phyloP scores from a whole-genome alignment of 164 flowering plant genomes.

The Kingdonia uniflora region DNA sequence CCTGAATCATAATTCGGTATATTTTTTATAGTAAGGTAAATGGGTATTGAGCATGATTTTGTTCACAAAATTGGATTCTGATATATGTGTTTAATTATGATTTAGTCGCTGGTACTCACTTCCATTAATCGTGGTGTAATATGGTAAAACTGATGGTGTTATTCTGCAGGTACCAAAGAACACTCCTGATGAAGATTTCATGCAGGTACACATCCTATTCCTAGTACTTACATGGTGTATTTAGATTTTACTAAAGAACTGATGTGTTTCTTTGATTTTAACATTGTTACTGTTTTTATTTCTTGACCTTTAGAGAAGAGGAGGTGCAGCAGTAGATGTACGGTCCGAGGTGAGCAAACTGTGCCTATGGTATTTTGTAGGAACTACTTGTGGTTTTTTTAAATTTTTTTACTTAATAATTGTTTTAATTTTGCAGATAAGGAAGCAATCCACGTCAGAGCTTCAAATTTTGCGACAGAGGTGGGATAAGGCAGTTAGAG shows the following conservation, averaged over 20 bases:
- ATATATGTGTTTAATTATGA: too few relatives aligned
- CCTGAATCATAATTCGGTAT: too few relatives aligned
- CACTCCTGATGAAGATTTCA: slow-evolving; percentile 4
- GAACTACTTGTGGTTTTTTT: too few relatives aligned
- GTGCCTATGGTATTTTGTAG: background rate
- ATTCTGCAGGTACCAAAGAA: slow-evolving; percentile 12
- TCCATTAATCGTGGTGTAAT: too few relatives aligned
- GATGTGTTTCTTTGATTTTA: background rate
- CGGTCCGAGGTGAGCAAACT: slow-evolving; percentile 54
- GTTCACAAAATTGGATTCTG: too few relatives aligned
- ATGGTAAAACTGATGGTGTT: background rate
- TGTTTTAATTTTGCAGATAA: slow-evolving; percentile 39
- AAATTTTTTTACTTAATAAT: background rate
- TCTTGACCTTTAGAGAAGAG: slow-evolving; percentile 32
- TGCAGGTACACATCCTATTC: slow-evolving; percentile 11
- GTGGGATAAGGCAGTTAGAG: slow-evolving; percentile 66
- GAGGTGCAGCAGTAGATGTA: slow-evolving; percentile 24
- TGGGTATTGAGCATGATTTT: too few relatives aligned
- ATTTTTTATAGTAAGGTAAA: too few relatives aligned
- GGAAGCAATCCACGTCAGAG: slow-evolving; percentile 80
- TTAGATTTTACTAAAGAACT: too few relatives aligned
- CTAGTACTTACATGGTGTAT: background rate
- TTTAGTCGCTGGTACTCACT: too few relatives aligned
- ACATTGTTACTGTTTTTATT: background rate
- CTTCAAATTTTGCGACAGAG: slow-evolving; percentile 49